phyloP scores from a whole-genome alignment of 2,329 filamentous ascomycete genomes.

The Paraphoma sp. region DNA sequence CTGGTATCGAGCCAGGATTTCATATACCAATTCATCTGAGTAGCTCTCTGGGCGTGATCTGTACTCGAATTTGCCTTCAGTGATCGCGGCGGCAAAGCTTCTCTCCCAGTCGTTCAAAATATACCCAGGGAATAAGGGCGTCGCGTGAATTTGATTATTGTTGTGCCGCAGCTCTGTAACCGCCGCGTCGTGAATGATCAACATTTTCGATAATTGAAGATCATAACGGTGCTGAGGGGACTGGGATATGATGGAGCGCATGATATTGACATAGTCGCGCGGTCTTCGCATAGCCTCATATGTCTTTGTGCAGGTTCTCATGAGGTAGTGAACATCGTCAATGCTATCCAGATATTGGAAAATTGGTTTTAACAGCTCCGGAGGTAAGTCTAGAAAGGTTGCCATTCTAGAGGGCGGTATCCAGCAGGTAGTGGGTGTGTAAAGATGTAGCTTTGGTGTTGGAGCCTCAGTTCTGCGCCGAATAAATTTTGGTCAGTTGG shows the following conservation, averaged over 20 bases:
- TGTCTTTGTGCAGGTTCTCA: constrained; percentile 18
- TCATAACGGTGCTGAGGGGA: constrained; percentile 28
- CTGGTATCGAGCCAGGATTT: constrained; percentile 34
- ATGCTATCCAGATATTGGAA: constrained; percentile 28
- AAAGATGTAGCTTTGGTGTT: background rate
- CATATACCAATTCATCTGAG: constrained; percentile 20
- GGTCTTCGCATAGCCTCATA: constrained; percentile 14
- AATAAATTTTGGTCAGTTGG: too few species aligned
- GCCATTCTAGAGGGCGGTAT: constrained; percentile 7
- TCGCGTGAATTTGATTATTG: constrained; percentile 6
- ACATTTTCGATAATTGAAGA: constrained; percentile 25
- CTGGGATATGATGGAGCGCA: constrained; percentile 27
- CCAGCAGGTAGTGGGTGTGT: background rate
- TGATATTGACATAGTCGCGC: constrained; percentile 26
- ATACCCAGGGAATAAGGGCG: background rate
- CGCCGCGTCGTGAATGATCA: constrained; percentile 23
- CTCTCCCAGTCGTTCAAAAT: constrained; percentile 10
- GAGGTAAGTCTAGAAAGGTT: constrained; percentile 18
- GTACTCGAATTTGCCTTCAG: background rate
- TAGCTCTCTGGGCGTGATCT: background rate
- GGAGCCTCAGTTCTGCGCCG: background rate
- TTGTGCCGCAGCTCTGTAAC: constrained; percentile 18
- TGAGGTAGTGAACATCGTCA: constrained; percentile 35
- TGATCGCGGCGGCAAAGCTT: background rate
- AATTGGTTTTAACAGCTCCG: constrained; percentile 25